Evolutionary conservation across 2,329 filamentous ascomycete species (phyloP).

Genomic region (Eutypella sp.): DNA sequence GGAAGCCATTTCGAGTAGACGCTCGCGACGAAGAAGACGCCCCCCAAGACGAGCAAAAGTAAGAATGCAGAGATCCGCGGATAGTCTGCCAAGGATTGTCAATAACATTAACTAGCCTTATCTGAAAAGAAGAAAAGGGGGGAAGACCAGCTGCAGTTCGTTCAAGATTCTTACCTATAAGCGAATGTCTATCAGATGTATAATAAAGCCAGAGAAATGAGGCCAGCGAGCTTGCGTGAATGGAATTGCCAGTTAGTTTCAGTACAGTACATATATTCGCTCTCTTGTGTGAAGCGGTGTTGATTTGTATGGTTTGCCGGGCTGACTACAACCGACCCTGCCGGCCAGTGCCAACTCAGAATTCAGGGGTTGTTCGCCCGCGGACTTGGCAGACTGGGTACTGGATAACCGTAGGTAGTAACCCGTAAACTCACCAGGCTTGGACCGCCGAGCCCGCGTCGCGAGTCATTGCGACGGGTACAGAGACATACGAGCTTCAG

Average conservation of each 20-base stretch:
- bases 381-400: too few relatives aligned
- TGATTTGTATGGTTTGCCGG: not conserved
- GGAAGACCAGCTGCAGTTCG: not conserved
- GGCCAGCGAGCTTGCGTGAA: slow-evolving; percentile 42
- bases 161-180: slow-evolving; percentile 35
- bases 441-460: not conserved
- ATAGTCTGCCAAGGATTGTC: slow-evolving; percentile 32
- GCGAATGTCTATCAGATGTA: slow-evolving; percentile 42
- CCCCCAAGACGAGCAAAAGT: slow-evolving; percentile 41
- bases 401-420: too few relatives aligned
- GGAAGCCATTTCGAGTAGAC: slow-evolving; percentile 41
- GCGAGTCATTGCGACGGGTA: not conserved
- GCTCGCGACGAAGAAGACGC: slow-evolving; percentile 36
- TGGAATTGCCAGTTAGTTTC: too few relatives aligned
- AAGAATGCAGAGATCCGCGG: slow-evolving; percentile 44
- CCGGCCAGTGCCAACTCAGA: not conserved
- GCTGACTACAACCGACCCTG: too few relatives aligned
- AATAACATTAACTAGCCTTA: slow-evolving; percentile 3
- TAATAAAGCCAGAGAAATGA: slow-evolving; percentile 46
- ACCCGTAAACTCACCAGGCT: not conserved
- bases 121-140: too few relatives aligned
- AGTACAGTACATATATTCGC: too few relatives aligned
- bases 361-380: too few relatives aligned
- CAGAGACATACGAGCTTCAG: not conserved
- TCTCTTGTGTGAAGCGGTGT: not conserved